These are phyloP conservation scores for Iberis amara DNA, from an alignment of 441 rosid species.

Conservation along the genomic window DNA sequence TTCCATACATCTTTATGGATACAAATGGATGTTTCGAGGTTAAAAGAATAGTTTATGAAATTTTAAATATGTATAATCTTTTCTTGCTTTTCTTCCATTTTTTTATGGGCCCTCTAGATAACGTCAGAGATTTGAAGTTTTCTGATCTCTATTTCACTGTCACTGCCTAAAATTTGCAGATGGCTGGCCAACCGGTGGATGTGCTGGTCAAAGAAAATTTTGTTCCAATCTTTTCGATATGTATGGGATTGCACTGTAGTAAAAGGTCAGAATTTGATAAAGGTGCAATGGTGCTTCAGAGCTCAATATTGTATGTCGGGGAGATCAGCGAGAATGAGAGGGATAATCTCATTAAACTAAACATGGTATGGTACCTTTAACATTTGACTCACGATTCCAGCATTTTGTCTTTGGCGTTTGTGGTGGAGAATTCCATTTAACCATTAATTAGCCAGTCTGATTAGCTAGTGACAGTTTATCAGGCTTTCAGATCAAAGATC, in stretches of 20 bases:
- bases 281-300: constrained; percentile 68
- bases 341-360: constrained; percentile 77
- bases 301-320: constrained; percentile 59
- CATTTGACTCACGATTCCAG: constrained; percentile 20
- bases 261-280: constrained; percentile 52
- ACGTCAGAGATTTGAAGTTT: constrained; percentile 5
- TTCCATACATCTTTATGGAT: constrained; percentile 15
- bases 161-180: constrained; percentile 45
- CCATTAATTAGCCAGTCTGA: constrained; percentile 16
- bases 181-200: constrained; percentile 59
- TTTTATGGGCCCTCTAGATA: constrained; percentile 12
- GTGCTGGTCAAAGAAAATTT: constrained; percentile 66
- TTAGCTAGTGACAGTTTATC: constrained; percentile 5
- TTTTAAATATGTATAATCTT: not conserved
- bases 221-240: constrained; percentile 82
- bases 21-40: constrained; percentile 7
- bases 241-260: constrained; percentile 77
- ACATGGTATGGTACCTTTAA: constrained; percentile 56
- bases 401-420: constrained; percentile 22
- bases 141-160: constrained; percentile 1
- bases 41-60: not conserved
- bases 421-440: constrained; percentile 11
- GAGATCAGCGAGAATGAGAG: constrained; percentile 78
- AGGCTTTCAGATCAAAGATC: constrained; percentile 16
- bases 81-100: constrained; percentile 16